These are phyloP conservation scores for Ophioceras dolichostomum DNA, from an alignment of 2,329 filamentous ascomycete species.

Conservation along the genomic window DNA sequence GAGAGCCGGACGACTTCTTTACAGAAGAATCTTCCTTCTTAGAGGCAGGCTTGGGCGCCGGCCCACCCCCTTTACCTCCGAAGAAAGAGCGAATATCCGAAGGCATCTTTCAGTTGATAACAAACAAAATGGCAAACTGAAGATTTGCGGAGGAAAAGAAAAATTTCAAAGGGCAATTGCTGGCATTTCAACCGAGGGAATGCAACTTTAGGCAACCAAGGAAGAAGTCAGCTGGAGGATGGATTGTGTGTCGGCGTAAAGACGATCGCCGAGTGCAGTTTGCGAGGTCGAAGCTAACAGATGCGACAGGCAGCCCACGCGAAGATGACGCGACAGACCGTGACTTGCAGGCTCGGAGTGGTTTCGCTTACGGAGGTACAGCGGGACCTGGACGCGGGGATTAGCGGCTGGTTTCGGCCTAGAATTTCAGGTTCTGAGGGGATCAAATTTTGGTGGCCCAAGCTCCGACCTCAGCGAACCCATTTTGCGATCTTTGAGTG, in stretches of 20 bases:
- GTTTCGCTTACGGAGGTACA: too few species aligned
- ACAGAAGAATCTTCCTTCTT: slow-evolving; percentile 32
- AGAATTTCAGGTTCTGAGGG: too few species aligned
- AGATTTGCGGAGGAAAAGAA: neutral
- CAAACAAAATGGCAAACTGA: neutral
- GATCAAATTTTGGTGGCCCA: too few species aligned
- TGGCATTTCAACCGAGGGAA: neutral
- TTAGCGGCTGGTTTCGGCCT: too few species aligned
- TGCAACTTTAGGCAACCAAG: neutral
- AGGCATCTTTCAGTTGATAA: slow-evolving; percentile 45
- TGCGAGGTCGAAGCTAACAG: neutral
- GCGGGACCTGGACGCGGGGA: neutral
- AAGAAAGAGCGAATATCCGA: slow-evolving; percentile 84
- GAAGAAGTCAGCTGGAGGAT: too few species aligned
- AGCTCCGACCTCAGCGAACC: slow-evolving; percentile 11
- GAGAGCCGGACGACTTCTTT: slow-evolving; percentile 33
- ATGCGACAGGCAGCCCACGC: neutral
- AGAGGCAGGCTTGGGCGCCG: slow-evolving; percentile 32
- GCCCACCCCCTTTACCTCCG: slow-evolving; percentile 56
- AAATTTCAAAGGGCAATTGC: neutral
- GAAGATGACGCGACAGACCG: slow-evolving; percentile 1
- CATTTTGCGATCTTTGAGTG: too few species aligned
- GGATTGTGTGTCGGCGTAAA: too few species aligned
- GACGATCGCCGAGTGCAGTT: neutral
- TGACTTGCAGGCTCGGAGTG: slow-evolving; percentile 7